Evolutionary conservation across 2,329 filamentous ascomycete species (phyloP).

Genomic region (Microdochium bolleyi): DNA sequence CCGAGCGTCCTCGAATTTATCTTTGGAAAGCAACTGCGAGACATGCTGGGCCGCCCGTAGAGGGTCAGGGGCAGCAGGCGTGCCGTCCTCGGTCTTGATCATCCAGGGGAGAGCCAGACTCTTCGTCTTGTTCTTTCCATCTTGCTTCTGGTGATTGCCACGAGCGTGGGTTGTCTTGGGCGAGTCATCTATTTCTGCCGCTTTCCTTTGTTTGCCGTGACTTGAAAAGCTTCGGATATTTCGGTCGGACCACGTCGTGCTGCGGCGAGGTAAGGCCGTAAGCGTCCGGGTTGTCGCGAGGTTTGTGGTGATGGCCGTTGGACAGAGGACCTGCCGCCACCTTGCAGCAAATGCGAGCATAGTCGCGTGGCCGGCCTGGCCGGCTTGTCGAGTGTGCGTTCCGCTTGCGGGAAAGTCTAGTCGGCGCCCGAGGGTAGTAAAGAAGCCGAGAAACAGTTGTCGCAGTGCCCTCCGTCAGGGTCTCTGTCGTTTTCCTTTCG

Average conservation of each 20-base stretch:
- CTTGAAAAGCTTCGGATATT: neutral
- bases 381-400: neutral
- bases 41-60: slow-evolving; percentile 65
- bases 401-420: too few species aligned
- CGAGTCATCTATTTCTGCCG: neutral
- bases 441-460: too few species aligned
- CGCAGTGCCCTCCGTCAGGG: too few species aligned
- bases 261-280: neutral
- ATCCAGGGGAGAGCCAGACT: slow-evolving; percentile 10
- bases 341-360: neutral
- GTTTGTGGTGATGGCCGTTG: neutral
- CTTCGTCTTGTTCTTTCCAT: slow-evolving; percentile 10
- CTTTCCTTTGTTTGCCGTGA: neutral
- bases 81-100: neutral
- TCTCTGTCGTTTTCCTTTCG: too few species aligned
- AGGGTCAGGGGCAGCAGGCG: slow-evolving; percentile 44
- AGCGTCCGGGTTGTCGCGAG: neutral
- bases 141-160: neutral
- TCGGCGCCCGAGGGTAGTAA: too few species aligned
- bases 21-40: slow-evolving; percentile 46
- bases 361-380: neutral
- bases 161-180: neutral
- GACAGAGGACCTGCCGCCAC: neutral
- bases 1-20: slow-evolving; percentile 58
- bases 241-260: neutral